Evolutionary conservation across 495 filamentous ascomycete genomes (phyloP).

Genomic region (Tuber microsphaerosporum): DNA sequence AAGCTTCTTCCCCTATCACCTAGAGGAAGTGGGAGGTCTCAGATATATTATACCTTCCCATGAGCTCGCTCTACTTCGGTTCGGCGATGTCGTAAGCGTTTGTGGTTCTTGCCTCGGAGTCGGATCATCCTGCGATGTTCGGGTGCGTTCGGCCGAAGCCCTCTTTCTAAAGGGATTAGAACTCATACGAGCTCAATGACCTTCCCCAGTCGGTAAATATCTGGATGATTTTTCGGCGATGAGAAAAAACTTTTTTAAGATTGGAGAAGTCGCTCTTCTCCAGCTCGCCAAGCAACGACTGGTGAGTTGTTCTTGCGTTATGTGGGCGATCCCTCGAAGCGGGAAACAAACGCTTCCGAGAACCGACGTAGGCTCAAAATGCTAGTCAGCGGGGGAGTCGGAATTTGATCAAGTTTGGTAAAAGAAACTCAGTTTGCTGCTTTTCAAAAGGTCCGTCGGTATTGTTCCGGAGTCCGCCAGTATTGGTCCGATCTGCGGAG

Average conservation of each 20-base stretch:
- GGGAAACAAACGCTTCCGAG: constrained; percentile 1
- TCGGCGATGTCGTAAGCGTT: not conserved
- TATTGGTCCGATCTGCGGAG: not conserved
- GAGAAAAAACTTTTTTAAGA: not conserved
- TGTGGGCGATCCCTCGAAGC: not conserved
- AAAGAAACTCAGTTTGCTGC: not conserved
- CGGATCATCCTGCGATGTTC: not conserved
- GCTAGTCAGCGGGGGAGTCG: not conserved
- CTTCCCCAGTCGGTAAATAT: not conserved
- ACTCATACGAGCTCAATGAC: not conserved
- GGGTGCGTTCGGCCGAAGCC: not conserved
- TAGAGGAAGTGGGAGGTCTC: not conserved
- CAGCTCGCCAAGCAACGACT: not conserved
- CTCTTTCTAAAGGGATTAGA: not conserved
- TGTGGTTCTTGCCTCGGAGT: not conserved
- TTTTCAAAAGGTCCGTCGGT: not conserved
- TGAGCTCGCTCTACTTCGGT: not conserved
- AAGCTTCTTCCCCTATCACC: not conserved
- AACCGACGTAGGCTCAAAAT: not conserved
- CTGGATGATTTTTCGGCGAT: not conserved
- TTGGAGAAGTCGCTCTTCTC: not conserved
- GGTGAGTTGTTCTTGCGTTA: constrained; percentile 1
- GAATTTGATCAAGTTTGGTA: not conserved
- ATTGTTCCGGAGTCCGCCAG: not conserved
- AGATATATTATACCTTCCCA: not conserved